Evolutionary conservation across 768 basidiomycete species (phyloP), one percentile per base, ranked within the genome.

Genomic region (Brasilioporus rufonigricans): DNA sequence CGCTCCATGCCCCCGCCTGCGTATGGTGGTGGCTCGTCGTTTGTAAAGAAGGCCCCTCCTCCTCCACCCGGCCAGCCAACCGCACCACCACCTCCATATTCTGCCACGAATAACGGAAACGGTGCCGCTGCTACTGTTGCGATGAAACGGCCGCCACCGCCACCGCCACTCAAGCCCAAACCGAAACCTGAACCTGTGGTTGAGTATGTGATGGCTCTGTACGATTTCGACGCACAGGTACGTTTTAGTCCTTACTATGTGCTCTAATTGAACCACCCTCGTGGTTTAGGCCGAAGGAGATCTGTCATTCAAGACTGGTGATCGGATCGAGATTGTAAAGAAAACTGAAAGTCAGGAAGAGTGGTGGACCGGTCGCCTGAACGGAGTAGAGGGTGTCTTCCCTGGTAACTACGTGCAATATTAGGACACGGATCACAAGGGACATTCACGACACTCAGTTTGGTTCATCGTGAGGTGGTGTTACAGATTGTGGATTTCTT

Each of bases 311-410:
- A 84, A 78, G 58, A 82, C 84, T 16, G 96, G 96, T 16, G 95
- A 98, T 71, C 77, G 81, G 60, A 98, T 98, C 70, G 93, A 96
- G 73, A 76, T 98, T 50, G 80, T 97, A 33, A 87, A 94, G 71
- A 83, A 82, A 71, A 86, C 87, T 18, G 82, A 80, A 8, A 94
- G 85, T 64, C 67, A 86, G 26, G 92, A 98, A 67, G 95, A 98
- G 67, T 98, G 95, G 95, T 98, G 96, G 96, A 97, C 94, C 26
- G 95, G 96, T 8, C 80, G 82, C 64, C 50, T 96, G 61, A 85
- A 91, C 60, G 93, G 93, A 8, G 68, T 70, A 57, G 83, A 91
- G 68, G 95, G 95, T 9, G 89, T 94, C 16, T 98, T 98, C 74
- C 96, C 95, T 52, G 91, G 90, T 82, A 74, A 68, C 72, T 74